A percentile compares a stretch with the other conserved stretches of the same genome.
Evolutionary conservation across 1,284 basidiomycete genomes (phyloP).

Genomic region (Lignosus rhinocerotis): DNA sequence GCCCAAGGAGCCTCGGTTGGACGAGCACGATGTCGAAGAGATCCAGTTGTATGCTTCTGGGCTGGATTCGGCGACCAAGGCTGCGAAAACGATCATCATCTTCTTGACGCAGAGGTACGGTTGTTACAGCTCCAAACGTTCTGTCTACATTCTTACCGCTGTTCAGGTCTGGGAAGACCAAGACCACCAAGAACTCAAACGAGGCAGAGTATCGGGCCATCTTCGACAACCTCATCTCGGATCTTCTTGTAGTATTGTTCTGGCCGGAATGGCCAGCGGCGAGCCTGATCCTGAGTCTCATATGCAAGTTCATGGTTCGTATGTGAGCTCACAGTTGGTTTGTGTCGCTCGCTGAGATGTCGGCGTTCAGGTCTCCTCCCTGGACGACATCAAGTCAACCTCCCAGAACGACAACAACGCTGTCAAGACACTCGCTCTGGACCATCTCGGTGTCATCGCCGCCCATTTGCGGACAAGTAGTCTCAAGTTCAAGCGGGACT

Average conservation of each 20-base stretch:
- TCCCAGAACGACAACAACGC: slow-evolving; percentile 72
- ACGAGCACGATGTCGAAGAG: slow-evolving; percentile 72
- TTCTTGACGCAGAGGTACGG: slow-evolving; percentile 75
- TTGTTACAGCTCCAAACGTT: background rate
- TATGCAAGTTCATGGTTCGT: slow-evolving; percentile 82
- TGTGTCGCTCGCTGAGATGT: background rate
- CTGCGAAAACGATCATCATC: slow-evolving; percentile 80
- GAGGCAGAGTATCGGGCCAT: slow-evolving; percentile 91
- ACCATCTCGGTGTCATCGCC: slow-evolving; percentile 92
- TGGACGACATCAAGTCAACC: slow-evolving; percentile 80
- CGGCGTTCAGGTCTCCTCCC: slow-evolving; percentile 58
- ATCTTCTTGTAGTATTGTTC: slow-evolving; percentile 87
- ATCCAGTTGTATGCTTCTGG: slow-evolving; percentile 64
- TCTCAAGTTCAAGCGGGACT: slow-evolving; percentile 45
- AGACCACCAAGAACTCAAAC: slow-evolving; percentile 83
- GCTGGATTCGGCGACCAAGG: slow-evolving; percentile 79
- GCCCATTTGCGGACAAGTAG: slow-evolving; percentile 70
- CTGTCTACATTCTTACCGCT: slow-evolving; percentile 3
- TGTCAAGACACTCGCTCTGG: slow-evolving; percentile 84
- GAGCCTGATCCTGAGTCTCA: slow-evolving; percentile 74
- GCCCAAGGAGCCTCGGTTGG: slow-evolving; percentile 51
- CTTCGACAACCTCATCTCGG: slow-evolving; percentile 87
- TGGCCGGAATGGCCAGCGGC: slow-evolving; percentile 98
- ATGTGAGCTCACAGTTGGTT: background rate
- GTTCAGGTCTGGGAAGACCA: slow-evolving; percentile 79